Base-by-base conservation (phyloP, 139 green algal species). In the Dunaliella primolecta region DNA sequence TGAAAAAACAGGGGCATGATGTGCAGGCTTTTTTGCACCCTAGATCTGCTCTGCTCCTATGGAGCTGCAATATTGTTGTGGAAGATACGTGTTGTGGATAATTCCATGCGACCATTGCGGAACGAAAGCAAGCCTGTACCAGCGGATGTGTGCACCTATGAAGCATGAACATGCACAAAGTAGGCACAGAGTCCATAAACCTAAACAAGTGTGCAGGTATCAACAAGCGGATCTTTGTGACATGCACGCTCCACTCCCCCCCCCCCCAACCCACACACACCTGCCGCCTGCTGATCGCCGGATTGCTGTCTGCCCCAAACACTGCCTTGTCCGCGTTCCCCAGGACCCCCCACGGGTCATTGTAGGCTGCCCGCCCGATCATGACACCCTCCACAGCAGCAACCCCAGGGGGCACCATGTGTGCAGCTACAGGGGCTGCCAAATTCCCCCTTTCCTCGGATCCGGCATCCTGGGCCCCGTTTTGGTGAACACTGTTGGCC, bases 361-460 rank as follows among this genome's bases (percentile, higher is more conserved):
- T 92, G 89, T 98, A 99, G 0, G 96, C 96, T 0, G 91, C 92
- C 0, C 97, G 85, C 3, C 97, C 89, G 15, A 94, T 90, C 97
- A 99, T 99, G 29, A 98, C 96, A 0, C 97, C 96, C 56, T 94
- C 81, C 0, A 98, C 83, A 75, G 31, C n/a, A 33, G n/a, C n/a
- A 11, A 79, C 3, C 20, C n/a, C 72, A 79, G 72, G 72, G 30
- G n/a, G 11, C 72, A 79, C 46, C n/a, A 79, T 79, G 72, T 79
- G 72, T 23, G 72, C 72, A 64, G 46, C 7, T 15, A 64, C 46
- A 64, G 46, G 46, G 7, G 46, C 46, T 25, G 23, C 57, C n/a
- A n/a, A n/a, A n/a, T n/a, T 75, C 57, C 57, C 25, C 57, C 23
- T 75, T 25, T n/a, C 57, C 57, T n/a, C 57, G 23, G 23, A 23